phyloP scores from a whole-genome alignment of 2,329 filamentous ascomycete species.

The Helicocarpus griseus region DNA sequence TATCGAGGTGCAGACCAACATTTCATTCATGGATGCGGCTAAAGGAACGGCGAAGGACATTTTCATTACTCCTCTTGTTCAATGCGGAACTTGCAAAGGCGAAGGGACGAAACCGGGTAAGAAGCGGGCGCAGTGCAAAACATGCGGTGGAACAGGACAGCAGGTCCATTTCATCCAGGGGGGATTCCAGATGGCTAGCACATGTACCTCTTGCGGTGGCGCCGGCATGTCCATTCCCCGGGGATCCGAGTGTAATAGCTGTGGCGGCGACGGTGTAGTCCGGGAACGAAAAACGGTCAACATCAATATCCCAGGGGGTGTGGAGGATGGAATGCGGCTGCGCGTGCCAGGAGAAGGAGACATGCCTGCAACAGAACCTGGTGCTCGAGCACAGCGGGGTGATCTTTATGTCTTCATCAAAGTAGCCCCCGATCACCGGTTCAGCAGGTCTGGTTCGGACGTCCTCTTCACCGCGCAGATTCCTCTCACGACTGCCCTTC shows the following conservation, averaged over 20 bases:
- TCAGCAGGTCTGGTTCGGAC: slow-evolving; percentile 77
- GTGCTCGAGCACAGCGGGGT: slow-evolving; percentile 59
- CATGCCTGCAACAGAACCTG: slow-evolving; percentile 58
- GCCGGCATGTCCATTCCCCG: slow-evolving; percentile 65
- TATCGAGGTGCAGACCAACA: slow-evolving; percentile 86
- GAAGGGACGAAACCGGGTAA: slow-evolving; percentile 75
- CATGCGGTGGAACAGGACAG: slow-evolving; percentile 78
- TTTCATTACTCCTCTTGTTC: slow-evolving; percentile 66
- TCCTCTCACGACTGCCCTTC: slow-evolving; percentile 81
- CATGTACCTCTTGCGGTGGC: slow-evolving; percentile 72
- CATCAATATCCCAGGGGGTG: slow-evolving; percentile 86
- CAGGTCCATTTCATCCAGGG: slow-evolving; percentile 82
- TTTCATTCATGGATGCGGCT: slow-evolving; percentile 92
- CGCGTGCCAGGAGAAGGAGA: slow-evolving; percentile 80
- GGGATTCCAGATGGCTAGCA: slow-evolving; percentile 92
- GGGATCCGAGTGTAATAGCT: slow-evolving; percentile 71
- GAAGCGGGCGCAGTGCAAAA: slow-evolving; percentile 61
- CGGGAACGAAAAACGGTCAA: slow-evolving; percentile 74
- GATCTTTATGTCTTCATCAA: slow-evolving; percentile 87
- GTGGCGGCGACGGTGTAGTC: slow-evolving; percentile 72
- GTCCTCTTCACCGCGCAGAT: slow-evolving; percentile 87
- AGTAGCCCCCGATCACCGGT: slow-evolving; percentile 82
- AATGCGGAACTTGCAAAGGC: slow-evolving; percentile 75
- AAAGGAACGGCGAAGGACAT: slow-evolving; percentile 88
- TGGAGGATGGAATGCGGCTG: slow-evolving; percentile 93